Conservation (phyloP, 179 eudicot genomes). For the Heliamphora ciliata region DNA sequence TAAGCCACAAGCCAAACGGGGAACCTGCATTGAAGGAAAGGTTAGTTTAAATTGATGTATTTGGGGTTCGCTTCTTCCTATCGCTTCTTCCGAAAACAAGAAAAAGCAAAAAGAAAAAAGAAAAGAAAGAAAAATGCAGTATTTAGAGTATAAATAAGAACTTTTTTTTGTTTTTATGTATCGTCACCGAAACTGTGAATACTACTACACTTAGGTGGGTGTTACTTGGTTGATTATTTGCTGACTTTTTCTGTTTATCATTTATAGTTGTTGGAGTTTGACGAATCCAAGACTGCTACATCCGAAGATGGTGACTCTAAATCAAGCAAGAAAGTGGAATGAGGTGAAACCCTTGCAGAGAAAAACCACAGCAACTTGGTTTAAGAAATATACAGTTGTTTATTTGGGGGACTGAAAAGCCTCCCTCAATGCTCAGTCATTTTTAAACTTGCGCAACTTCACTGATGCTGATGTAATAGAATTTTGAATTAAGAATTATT, state of each 20-base stretch:
- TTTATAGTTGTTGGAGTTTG: constrained; percentile 70
- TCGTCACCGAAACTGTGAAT: too few species aligned
- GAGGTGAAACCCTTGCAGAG: not conserved
- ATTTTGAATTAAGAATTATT: not conserved
- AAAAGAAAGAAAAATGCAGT: too few species aligned
- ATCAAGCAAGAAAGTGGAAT: constrained; percentile 29
- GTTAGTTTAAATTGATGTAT: too few species aligned
- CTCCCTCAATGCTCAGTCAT: not conserved
- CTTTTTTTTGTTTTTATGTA: too few species aligned
- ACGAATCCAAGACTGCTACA: constrained; percentile 51
- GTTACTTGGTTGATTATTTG: too few species aligned
- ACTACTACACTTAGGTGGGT: too few species aligned
- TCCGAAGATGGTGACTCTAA: constrained; percentile 28
- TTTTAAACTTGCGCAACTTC: not conserved
- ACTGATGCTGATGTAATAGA: not conserved
- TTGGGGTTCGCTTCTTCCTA: too few species aligned
- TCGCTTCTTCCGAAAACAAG: too few species aligned
- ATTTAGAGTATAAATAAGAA: too few species aligned
- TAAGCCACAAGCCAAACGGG: too few species aligned
- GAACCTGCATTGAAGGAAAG: too few species aligned
- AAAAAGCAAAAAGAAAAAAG: too few species aligned
- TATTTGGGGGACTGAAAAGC: not conserved
- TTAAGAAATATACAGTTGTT: not conserved
- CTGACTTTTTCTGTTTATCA: not conserved
- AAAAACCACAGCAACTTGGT: not conserved